Evolutionary conservation across 257 asterid genomes (phyloP).

Genomic region (Fraxinus anomala): DNA sequence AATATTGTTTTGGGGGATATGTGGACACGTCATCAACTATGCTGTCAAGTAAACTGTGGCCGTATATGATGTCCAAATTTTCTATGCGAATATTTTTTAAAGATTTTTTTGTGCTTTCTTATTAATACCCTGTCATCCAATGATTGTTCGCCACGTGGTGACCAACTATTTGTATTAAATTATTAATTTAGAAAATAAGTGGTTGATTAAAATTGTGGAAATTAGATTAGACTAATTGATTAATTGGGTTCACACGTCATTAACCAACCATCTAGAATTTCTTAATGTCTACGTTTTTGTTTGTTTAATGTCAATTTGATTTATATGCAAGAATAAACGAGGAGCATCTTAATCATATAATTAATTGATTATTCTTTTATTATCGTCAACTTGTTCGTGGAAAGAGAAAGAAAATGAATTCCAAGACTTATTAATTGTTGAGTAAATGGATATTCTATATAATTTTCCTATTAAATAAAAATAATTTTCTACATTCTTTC

Average conservation of each 20-base stretch:
- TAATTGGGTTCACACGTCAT: too few relatives aligned
- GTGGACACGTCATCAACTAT: constrained; percentile 49
- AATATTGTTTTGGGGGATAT: too few relatives aligned
- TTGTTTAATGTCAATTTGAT: background rate
- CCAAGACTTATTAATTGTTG: constrained; percentile 8
- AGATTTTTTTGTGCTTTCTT: background rate
- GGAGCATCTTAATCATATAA: constrained; percentile 19
- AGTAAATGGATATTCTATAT: constrained; percentile 14
- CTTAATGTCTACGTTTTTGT: background rate
- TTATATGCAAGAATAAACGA: constrained; percentile 30
- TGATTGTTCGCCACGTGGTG: constrained; percentile 17
- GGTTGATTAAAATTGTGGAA: background rate
- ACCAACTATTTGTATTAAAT: background rate
- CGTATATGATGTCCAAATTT: constrained; percentile 35
- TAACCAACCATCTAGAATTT: background rate
- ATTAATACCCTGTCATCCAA: constrained; percentile 8
- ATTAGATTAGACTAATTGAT: background rate
- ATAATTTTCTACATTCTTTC: too few relatives aligned
- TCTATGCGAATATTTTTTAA: constrained; percentile 4
- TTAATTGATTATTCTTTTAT: constrained; percentile 18
- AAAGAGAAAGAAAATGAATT: constrained; percentile 20
- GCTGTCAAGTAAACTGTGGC: constrained; percentile 44
- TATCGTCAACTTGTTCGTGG: background rate
- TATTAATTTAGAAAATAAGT: background rate
- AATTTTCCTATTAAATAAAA: background rate